Percentiles rank a stretch among this genome's conserved stretches.
These are phyloP conservation scores for Trebouxia gelatinosa DNA, from an alignment of 163 green algal genomes.

Conservation along the genomic window DNA sequence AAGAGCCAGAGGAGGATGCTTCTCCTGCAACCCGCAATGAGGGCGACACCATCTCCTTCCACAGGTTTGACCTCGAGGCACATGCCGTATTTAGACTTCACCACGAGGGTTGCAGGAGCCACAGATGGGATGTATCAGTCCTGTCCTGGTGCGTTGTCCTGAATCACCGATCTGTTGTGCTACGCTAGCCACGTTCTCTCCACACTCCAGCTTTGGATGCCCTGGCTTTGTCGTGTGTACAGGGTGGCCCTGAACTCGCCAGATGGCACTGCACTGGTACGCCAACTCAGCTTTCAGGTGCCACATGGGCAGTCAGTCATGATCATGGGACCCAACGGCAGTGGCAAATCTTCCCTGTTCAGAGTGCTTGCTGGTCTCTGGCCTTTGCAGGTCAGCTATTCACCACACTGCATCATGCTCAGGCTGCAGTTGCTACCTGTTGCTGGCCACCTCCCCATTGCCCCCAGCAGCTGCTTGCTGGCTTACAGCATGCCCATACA, in stretches of 20 bases:
- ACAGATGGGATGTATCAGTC: too few species aligned
- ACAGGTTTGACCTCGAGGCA: slow-evolving; percentile 30
- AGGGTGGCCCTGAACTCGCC: slow-evolving; percentile 78
- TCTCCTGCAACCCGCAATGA: slow-evolving; percentile 44
- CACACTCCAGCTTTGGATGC: too few species aligned
- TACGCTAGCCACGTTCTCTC: too few species aligned
- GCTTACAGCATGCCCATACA: too few species aligned
- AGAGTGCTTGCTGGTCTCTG: slow-evolving; percentile 88
- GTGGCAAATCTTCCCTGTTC: slow-evolving; percentile 91
- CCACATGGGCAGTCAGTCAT: slow-evolving; percentile 66
- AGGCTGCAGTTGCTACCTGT: too few species aligned
- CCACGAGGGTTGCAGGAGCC: too few species aligned
- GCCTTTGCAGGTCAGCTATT: slow-evolving; percentile 82
- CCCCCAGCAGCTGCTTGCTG: too few species aligned
- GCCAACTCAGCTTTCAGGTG: slow-evolving; percentile 87
- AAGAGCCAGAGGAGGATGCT: slow-evolving; percentile 27
- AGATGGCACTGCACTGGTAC: slow-evolving; percentile 79
- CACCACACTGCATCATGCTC: too few species aligned
- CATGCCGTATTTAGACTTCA: neutral
- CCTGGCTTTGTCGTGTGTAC: neutral
- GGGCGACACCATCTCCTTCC: slow-evolving; percentile 60
- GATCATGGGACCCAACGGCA: slow-evolving; percentile 95
- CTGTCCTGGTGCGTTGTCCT: too few species aligned
- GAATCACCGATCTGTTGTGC: too few species aligned
- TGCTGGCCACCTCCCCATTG: too few species aligned